Percentiles rank a stretch among this genome's conserved stretches.
Evolutionary conservation across 805 yeast species (phyloP).

Genomic region (Kodamaea laetipori): DNA sequence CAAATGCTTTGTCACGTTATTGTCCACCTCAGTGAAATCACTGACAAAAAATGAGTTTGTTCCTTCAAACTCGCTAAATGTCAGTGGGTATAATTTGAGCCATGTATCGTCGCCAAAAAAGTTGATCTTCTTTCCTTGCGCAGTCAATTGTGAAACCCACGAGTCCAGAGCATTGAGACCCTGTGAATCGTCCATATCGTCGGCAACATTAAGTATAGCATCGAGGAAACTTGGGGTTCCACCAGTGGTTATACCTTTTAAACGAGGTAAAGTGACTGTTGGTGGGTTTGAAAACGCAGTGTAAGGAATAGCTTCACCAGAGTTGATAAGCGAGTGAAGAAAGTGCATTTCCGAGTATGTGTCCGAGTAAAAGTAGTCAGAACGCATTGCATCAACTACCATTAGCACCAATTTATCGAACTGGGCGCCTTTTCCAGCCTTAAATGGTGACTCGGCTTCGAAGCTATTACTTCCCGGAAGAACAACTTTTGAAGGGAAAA

Average conservation of each 20-base stretch:
- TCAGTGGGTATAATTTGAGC: slow-evolving; percentile 81
- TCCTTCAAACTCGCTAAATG: slow-evolving; percentile 72
- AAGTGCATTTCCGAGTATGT: slow-evolving; percentile 60
- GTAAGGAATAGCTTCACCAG: slow-evolving; percentile 78
- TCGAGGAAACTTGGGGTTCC: slow-evolving; percentile 92
- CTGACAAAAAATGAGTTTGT: slow-evolving; percentile 93
- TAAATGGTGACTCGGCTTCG: slow-evolving; percentile 24
- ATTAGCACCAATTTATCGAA: slow-evolving; percentile 74
- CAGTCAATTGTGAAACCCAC: slow-evolving; percentile 73
- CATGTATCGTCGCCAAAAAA: slow-evolving; percentile 98
- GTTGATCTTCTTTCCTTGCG: slow-evolving; percentile 52
- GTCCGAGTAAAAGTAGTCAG: slow-evolving; percentile 78
- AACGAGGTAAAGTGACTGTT: slow-evolving; percentile 91
- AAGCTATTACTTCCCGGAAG: slow-evolving; percentile 57
- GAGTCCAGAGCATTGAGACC: slow-evolving; percentile 76
- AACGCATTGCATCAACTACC: slow-evolving; percentile 90
- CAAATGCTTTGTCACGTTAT: slow-evolving; percentile 88
- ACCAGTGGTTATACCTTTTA: slow-evolving; percentile 93
- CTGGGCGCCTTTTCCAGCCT: slow-evolving; percentile 33
- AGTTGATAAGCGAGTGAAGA: slow-evolving; percentile 63
- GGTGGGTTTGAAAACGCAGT: slow-evolving; percentile 95
- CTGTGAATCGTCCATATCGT: slow-evolving; percentile 74
- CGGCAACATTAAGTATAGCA: slow-evolving; percentile 92
- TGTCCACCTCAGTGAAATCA: slow-evolving; percentile 92
- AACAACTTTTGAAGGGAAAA: slow-evolving; percentile 86